Conservation (phyloP, 148 eudicot genomes). For the Selenicereus undatus region DNA sequence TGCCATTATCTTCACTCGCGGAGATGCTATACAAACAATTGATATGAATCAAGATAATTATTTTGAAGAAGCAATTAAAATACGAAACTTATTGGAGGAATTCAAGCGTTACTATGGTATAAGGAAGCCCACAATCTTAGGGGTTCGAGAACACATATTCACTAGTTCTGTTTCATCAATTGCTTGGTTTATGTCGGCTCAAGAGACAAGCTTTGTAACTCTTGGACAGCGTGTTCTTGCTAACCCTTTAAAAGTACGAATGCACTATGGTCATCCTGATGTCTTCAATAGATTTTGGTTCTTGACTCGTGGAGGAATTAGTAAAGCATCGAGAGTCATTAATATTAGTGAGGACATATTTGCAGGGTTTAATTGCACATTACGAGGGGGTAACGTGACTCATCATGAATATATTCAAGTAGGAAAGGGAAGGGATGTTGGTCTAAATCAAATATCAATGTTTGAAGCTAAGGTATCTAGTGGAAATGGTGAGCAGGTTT, state of each 20-base stretch:
- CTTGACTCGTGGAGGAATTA: conserved; percentile 82
- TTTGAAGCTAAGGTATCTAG: conserved; percentile 89
- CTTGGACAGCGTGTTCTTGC: conserved; percentile 94
- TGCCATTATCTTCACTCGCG: conserved; percentile 14
- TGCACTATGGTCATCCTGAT: conserved; percentile 80
- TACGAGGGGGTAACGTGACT: conserved; percentile 86
- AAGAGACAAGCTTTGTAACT: conserved; percentile 88
- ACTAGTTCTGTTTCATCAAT: conserved; percentile 84
- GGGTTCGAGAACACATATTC: conserved; percentile 85
- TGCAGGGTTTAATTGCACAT: conserved; percentile 90
- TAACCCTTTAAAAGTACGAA: conserved; percentile 76
- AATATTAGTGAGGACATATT: conserved; percentile 92
- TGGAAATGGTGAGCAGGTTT: conserved; percentile 28
- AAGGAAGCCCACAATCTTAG: conserved; percentile 81
- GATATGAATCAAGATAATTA: conserved; percentile 97
- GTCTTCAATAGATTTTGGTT: conserved; percentile 58
- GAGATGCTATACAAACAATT: conserved; percentile 90
- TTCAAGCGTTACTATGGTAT: conserved; percentile 62
- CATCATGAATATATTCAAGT: conserved; percentile 91
- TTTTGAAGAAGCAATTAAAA: conserved; percentile 90
- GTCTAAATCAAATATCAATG: conserved; percentile 84
- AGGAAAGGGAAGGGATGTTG: conserved; percentile 96
- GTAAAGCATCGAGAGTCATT: conserved; percentile 84
- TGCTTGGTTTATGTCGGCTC: conserved; percentile 35
- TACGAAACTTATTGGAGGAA: conserved; percentile 85